Base-by-base conservation (phyloP, 345 rosid species). In the Corymbia maculata region DNA sequence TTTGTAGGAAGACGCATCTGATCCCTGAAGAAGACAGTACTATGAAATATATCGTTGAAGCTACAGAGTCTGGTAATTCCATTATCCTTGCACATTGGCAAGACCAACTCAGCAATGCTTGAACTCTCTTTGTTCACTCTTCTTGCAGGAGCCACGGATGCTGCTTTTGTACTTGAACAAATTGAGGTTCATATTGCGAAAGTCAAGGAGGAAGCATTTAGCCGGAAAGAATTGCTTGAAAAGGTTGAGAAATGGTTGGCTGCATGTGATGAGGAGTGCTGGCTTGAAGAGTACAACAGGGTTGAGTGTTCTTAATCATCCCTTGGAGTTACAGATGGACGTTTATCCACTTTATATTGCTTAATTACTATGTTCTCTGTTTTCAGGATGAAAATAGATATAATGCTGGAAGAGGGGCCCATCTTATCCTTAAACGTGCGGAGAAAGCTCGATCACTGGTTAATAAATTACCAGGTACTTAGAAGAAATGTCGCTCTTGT, bases 231-330 rank as follows among this genome's bases (percentile, higher is more conserved):
- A 84, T 90, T 98, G 86, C 98, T 98, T 61, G 99, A 98, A 88
- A 97, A 91, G 93, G 95, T 97, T 4, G 99, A 98, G 93, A 98
- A 97, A 92, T 98, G 99, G 99, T 89, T 94, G 91, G 93, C 90
- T 79, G 99, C 99, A 47, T 95, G 99, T 86, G 98, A 98, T 52
- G 99, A 98, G 91, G 99, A 98, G 90, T 92, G 96, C 59, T 98
- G 99, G 99, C 99, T 98, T 70, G 99, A 98, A 91, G 99, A 98
- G 91, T 97, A 98, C 85, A 97, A 97, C 89, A 94, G 97, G 96
- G 99, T 98, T 80, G 87, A 93, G 88, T 88, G 88, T 85, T 90
- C 88, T 49, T 80, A 16, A 79, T 50, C 64, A 64, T 89, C 87
- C 82, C 86, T 85, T 85, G 51, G 55, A 51, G 87, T 32, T 52